phyloP scores from a whole-genome alignment of 768 basidiomycete species.

The Calocera cornea region DNA sequence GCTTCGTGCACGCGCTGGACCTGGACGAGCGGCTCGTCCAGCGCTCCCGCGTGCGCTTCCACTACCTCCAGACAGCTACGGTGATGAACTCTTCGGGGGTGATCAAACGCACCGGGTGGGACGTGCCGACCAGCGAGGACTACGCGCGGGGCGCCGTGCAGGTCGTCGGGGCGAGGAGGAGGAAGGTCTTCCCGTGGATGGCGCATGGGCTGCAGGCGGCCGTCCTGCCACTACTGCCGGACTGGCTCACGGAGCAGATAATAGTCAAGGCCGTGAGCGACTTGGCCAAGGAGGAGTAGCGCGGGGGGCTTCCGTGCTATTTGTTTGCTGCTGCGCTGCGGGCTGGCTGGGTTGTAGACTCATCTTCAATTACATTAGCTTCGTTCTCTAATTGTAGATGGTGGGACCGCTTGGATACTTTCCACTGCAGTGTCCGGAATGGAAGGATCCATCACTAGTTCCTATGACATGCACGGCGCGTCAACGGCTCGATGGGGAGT shows the following conservation, averaged over 20 bases:
- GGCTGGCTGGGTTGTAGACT: too few relatives aligned
- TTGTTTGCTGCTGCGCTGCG: too few relatives aligned
- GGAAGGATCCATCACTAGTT: too few relatives aligned
- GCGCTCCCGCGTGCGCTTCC: not conserved
- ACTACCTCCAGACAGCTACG: not conserved
- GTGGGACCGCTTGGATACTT: too few relatives aligned
- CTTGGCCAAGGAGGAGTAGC: not conserved
- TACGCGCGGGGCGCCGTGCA: not conserved
- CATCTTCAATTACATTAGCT: too few relatives aligned
- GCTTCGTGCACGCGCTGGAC: constrained; percentile 2
- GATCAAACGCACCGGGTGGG: not conserved
- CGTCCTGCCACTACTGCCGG: not conserved
- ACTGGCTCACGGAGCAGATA: not conserved
- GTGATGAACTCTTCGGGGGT: not conserved
- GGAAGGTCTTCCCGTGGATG: not conserved
- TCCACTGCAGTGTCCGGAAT: too few relatives aligned
- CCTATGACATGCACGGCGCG: too few relatives aligned
- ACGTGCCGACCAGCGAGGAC: not conserved
- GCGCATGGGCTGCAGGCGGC: not conserved
- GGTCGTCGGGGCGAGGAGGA: not conserved
- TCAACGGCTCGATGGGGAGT: too few relatives aligned
- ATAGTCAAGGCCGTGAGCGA: not conserved
- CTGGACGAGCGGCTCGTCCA: constrained; percentile 9
- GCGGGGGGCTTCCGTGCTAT: too few relatives aligned
- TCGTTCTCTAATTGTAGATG: too few relatives aligned